phyloP scores from a whole-genome alignment of 192 early-diverging fungal species.

The Thoreauomyces humboldtii region DNA sequence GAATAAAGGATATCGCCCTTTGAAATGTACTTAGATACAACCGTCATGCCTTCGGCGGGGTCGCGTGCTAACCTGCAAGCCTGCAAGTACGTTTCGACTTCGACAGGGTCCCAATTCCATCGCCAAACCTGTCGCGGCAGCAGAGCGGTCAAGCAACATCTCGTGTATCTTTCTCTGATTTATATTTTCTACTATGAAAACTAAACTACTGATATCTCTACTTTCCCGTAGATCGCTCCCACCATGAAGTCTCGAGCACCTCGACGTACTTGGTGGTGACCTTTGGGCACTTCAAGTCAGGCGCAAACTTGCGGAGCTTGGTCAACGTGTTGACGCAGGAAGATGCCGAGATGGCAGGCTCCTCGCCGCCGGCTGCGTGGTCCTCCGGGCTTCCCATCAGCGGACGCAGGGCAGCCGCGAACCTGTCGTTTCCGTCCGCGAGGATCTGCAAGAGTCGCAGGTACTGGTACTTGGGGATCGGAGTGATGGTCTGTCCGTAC shows the following conservation, averaged over 20 bases:
- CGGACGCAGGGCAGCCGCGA: neutral
- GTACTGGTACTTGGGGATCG: neutral
- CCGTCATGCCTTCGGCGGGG: no score
- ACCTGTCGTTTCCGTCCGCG: neutral
- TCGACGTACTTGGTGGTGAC: neutral
- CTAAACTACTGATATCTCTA: no score
- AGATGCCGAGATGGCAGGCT: neutral
- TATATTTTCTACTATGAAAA: no score
- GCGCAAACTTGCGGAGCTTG: slow-evolving; percentile 2
- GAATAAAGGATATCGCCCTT: no score
- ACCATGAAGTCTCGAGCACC: neutral
- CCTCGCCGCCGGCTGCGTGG: neutral
- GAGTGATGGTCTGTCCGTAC: neutral
- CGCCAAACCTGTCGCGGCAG: no score
- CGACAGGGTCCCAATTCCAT: no score
- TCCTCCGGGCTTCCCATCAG: neutral
- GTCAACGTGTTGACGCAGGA: slow-evolving; percentile 1
- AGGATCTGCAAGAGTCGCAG: neutral
- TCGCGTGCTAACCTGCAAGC: no score
- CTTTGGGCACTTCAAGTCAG: neutral
- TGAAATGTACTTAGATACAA: no score
- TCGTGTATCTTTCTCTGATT: no score
- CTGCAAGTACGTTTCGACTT: no score
- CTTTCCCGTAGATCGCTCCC: neutral
- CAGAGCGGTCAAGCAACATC: no score